Percentiles rank a stretch among this genome's conserved stretches.
These are phyloP conservation scores for Zygotorulaspora chibaensis DNA, from an alignment of 805 yeast genomes.

Conservation along the genomic window DNA sequence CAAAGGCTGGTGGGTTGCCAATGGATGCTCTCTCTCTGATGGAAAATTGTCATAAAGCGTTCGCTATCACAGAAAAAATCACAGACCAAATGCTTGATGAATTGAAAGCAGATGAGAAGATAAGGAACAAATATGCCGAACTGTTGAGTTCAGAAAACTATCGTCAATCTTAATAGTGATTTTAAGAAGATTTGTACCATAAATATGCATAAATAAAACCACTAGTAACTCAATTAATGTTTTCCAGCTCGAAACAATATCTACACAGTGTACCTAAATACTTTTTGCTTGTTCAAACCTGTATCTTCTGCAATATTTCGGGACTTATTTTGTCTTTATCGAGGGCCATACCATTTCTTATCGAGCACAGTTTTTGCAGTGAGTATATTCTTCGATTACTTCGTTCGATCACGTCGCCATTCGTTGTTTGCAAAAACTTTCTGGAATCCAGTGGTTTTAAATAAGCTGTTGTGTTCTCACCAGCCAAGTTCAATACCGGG, in stretches of 20 bases:
- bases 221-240: too few species aligned
- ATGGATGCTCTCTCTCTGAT: constrained; percentile 67
- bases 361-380: neutral
- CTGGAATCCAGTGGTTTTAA: neutral
- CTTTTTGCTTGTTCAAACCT: neutral
- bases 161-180: constrained; percentile 19
- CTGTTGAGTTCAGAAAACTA: constrained; percentile 35
- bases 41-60: constrained; percentile 66
- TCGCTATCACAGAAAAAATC: constrained; percentile 53
- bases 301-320: neutral
- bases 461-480: neutral
- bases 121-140: constrained; percentile 39
- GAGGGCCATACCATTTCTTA: neutral
- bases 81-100: constrained; percentile 59
- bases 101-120: constrained; percentile 50
- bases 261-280: too few species aligned
- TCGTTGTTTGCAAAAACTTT: neutral
- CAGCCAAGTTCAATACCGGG: constrained; percentile 1
- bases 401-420: neutral
- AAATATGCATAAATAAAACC: constrained; percentile 1
- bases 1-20: constrained; percentile 86
- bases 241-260: too few species aligned
- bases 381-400: neutral
- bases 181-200: neutral
- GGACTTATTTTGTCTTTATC: neutral